Evolutionary conservation across 345 rosid genomes (phyloP), one percentile per base, ranked within the genome.

Genomic region (Linum usitatissimum): DNA sequence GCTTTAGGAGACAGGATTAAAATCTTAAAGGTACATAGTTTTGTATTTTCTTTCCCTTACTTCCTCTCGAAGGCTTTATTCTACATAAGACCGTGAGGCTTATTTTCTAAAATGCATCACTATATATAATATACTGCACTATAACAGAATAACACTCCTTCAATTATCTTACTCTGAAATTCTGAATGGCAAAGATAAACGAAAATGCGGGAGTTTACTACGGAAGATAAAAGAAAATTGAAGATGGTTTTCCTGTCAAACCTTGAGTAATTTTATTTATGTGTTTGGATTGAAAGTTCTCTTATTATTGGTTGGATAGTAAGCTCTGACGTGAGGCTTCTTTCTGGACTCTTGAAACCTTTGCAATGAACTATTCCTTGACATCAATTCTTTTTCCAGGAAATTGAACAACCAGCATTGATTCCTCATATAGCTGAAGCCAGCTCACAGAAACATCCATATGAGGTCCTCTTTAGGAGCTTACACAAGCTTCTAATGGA

Each of bases 401-500:
- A 93, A 68, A 93, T 90, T 64, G 97, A 90, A 71, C 99, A 90
- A 72, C 95, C 99, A 66, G 90, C 99, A 66, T 65, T 93, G 79
- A 93, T 93, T 79, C 99, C 97, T 6, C 99, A 93, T 79, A 93
- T 93, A 77, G 96, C 97, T 57, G 97, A 93, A 84, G 99, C 99
- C 57, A 90, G 87, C 82, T 77, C 91, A 63, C 76, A 75, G 72
- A 93, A 90, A 77, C 90, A 93, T 80, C 97, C 97, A 17, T 86
- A 93, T 59, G 99, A 93, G 81, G 96, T 90, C 72, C 94, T 93
- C 72, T 93, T 93, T 77, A 78, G 97, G 81, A 90, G 97, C 69
- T 75, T 84, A 74, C 99, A 93, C 77, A 93, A 87, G 78, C 83
- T 93, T 71, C 95, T 93, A 60, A 83, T 93, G 90, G 99, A 93